Evolutionary conservation across 2,329 filamentous ascomycete genomes (phyloP).

Genomic region (Leptodontidium sp.): DNA sequence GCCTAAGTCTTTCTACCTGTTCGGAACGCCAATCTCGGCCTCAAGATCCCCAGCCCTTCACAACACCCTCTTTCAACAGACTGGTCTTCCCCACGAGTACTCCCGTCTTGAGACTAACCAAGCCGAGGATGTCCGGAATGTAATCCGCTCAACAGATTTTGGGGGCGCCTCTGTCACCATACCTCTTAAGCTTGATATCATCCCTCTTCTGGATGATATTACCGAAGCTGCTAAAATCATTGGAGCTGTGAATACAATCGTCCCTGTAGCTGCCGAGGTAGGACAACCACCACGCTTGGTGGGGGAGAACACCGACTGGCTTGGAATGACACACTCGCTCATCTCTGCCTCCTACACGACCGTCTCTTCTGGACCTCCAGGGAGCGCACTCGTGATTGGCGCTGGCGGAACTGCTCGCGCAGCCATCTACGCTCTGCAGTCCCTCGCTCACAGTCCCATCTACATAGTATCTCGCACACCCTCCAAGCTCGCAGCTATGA

Average conservation of each 20-base stretch:
- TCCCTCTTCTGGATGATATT: constrained; percentile 80
- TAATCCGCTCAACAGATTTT: constrained; percentile 78
- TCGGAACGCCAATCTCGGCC: constrained; percentile 83
- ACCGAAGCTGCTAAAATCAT: constrained; percentile 82
- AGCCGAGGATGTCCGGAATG: constrained; percentile 64
- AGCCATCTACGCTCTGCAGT: constrained; percentile 86
- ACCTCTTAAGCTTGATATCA: constrained; percentile 89
- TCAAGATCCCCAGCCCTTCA: constrained; percentile 90
- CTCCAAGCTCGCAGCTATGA: constrained; percentile 72
- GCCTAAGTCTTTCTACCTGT: constrained; percentile 81
- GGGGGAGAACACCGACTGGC: constrained; percentile 96
- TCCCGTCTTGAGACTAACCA: constrained; percentile 75
- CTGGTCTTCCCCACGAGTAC: constrained; percentile 88
- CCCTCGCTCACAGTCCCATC: constrained; percentile 84
- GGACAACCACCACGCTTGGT: constrained; percentile 59
- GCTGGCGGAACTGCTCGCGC: constrained; percentile 92
- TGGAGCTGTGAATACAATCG: constrained; percentile 93
- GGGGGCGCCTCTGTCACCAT: constrained; percentile 97
- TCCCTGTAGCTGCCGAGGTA: constrained; percentile 60
- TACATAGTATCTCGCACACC: constrained; percentile 84
- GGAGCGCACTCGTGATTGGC: constrained; percentile 82
- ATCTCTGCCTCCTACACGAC: constrained; percentile 40
- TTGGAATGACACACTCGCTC: constrained; percentile 86
- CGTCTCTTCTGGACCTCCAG: constrained; percentile 40
- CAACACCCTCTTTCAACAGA: constrained; percentile 80